phyloP scores from a whole-genome alignment of 2,329 filamentous ascomycete species.

The Cladosporium sp. region DNA sequence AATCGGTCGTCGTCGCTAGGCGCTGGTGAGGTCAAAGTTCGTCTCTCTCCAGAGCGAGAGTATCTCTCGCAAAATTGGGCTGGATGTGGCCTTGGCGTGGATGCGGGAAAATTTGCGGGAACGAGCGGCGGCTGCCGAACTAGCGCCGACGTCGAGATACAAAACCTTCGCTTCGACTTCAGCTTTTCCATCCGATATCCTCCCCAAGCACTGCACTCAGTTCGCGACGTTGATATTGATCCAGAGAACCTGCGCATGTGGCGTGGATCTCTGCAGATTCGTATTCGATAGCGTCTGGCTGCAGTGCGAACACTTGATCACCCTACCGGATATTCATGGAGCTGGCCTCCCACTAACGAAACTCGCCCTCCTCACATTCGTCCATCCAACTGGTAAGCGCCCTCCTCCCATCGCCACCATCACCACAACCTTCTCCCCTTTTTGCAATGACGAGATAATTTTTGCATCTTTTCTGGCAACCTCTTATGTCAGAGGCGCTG shows the following conservation, averaged over 20 bases:
- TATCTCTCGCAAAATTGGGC: slow-evolving; percentile 1
- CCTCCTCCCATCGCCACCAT: neutral
- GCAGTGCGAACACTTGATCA: too few species aligned
- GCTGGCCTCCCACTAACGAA: neutral
- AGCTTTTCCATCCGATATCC: neutral
- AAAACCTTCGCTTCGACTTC: slow-evolving; percentile 5
- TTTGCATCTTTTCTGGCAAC: slow-evolving; percentile 74
- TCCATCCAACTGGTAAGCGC: slow-evolving; percentile 6
- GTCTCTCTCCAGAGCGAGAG: neutral
- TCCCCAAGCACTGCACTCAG: neutral
- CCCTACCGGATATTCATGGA: neutral
- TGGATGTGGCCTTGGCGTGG: slow-evolving; percentile 2
- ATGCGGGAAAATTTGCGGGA: neutral
- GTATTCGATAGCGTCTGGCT: neutral
- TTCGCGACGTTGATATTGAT: neutral
- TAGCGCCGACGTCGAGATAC: neutral
- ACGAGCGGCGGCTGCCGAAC: neutral
- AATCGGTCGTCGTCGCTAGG: slow-evolving; percentile 14
- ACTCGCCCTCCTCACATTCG: neutral
- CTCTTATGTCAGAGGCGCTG: slow-evolving; percentile 80
- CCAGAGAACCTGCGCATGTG: neutral
- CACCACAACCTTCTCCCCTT: neutral
- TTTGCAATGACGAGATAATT: slow-evolving; percentile 14
- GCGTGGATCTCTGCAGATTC: neutral
- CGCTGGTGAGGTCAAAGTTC: slow-evolving; percentile 11